Percentiles rank a stretch among this genome's conserved stretches.
These are phyloP conservation scores for Exutisphaerella laricina DNA, from an alignment of 2,329 filamentous ascomycete genomes.

Conservation along the genomic window DNA sequence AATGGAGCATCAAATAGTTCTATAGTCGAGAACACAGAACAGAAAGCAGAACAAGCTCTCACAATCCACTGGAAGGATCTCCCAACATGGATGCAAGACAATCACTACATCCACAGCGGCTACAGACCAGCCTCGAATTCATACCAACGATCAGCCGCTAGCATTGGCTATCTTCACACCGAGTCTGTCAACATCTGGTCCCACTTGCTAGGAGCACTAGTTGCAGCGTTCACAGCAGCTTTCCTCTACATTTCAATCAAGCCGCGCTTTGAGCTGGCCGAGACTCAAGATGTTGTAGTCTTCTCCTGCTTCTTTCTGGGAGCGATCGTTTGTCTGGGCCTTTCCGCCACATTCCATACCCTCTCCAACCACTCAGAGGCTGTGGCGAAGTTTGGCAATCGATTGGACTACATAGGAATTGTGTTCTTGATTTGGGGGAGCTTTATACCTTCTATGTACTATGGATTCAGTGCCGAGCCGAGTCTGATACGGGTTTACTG, in stretches of 20 bases:
- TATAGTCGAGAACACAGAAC: slow-evolving; percentile 13
- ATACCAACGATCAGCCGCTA: slow-evolving; percentile 53
- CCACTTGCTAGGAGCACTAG: slow-evolving; percentile 61
- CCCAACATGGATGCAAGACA: slow-evolving; percentile 51
- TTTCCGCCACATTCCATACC: slow-evolving; percentile 68
- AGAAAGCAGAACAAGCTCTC: slow-evolving; percentile 36
- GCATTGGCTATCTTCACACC: slow-evolving; percentile 60
- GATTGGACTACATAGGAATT: slow-evolving; percentile 92
- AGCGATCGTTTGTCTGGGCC: slow-evolving; percentile 42
- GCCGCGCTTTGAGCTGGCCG: slow-evolving; percentile 62
- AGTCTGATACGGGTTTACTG: slow-evolving; percentile 65
- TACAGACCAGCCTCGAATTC: slow-evolving; percentile 61
- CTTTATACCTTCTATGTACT: slow-evolving; percentile 83
- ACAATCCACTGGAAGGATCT: slow-evolving; percentile 45
- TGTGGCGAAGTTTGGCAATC: slow-evolving; percentile 80
- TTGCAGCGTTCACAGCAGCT: slow-evolving; percentile 49
- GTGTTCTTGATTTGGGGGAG: slow-evolving; percentile 86
- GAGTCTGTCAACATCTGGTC: slow-evolving; percentile 68
- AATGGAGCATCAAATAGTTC: too few species aligned
- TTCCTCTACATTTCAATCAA: slow-evolving; percentile 54
- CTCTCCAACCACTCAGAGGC: slow-evolving; percentile 75
- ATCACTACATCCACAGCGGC: slow-evolving; percentile 61
- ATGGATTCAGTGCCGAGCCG: slow-evolving; percentile 71
- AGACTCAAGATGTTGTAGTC: slow-evolving; percentile 58
- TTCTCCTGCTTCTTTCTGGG: slow-evolving; percentile 77